Base-by-base conservation (phyloP, 2,329 filamentous ascomycete species). In the Fusarium sp. region DNA sequence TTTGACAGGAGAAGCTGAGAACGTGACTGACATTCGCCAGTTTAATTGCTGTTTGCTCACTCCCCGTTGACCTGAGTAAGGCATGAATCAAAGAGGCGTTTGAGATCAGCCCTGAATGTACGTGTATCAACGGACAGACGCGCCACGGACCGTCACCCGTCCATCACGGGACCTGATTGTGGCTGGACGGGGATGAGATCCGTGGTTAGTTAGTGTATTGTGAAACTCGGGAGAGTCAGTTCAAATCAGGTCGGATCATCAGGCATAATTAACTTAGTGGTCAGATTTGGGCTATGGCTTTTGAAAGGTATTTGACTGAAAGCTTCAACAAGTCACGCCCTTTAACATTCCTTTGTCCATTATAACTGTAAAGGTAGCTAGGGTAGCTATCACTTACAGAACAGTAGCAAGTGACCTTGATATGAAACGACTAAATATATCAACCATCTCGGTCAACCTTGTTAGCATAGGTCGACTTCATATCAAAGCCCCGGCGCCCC, bases 71-170 rank as follows among this genome's bases (percentile, higher is more conserved):
- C 25, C 11, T 39, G 41, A 58, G 33, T 36, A 58, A 49, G 49
- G 41, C 29, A 33, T 33, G 31, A 33, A 17, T 33, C 29, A 31
- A 31, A 31, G 13, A 31, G 29, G 29, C 29, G 29, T 14, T 14
- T 31, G 29, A 31, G 13, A 31, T 31, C 29, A 31, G 29, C 39
- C 37, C 45, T 68, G 37, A 51, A 37, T 63, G 50, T 42, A 27
- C 40, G 31, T 48, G 36, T 51, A 58, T 40, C 35, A 42, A 58
- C 69, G 69, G 63, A 58, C 55, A 58, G 67, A 65, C 48, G 65
- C 67, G 70, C 70, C 63, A 71, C 68, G 70, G 70, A 68, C 66
- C 70, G 68, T 58, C 56, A 50, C 46, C 66, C 62, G 63, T 54
- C 40, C 37, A 72, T 67, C 67, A 71, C 65, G 46, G 58, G 63